These are phyloP conservation scores for Cladorrhinum sp. DNA, from an alignment of 2,329 filamentous ascomycete genomes.

Conservation along the genomic window DNA sequence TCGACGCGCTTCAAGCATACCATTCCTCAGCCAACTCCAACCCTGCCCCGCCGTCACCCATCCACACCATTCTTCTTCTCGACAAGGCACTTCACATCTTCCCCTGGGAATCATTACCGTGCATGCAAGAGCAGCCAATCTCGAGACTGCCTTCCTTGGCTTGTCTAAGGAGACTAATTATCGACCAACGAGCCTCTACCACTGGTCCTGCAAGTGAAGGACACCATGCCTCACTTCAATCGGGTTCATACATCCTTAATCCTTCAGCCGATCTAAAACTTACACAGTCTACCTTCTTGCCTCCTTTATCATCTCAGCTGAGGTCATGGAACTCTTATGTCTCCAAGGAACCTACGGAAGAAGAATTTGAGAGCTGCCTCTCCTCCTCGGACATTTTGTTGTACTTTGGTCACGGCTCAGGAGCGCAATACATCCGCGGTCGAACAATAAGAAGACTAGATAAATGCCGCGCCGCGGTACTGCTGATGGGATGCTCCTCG, in stretches of 20 bases:
- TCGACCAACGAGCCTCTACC: constrained; percentile 42
- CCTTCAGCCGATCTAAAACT: constrained; percentile 78
- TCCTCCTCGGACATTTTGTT: constrained; percentile 68
- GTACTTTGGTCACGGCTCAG: constrained; percentile 95
- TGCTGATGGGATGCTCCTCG: constrained; percentile 93
- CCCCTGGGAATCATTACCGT: constrained; percentile 94
- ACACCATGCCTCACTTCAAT: constrained; percentile 52
- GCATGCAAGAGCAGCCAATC: constrained; percentile 73
- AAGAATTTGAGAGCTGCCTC: constrained; percentile 70
- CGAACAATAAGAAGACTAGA: constrained; percentile 76
- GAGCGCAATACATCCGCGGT: constrained; percentile 88
- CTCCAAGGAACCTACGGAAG: constrained; percentile 58
- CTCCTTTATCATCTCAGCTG: constrained; percentile 58
- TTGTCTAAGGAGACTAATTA: constrained; percentile 72
- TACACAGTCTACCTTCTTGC: constrained; percentile 73
- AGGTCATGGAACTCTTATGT: constrained; percentile 45
- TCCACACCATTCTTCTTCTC: constrained; percentile 82
- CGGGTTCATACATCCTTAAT: constrained; percentile 81
- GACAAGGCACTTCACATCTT: constrained; percentile 90
- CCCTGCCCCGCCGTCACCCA: constrained; percentile 32
- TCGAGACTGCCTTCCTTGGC: constrained; percentile 86
- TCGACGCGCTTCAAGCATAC: constrained; percentile 79
- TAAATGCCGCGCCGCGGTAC: constrained; percentile 70
- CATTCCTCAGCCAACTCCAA: constrained; percentile 52
- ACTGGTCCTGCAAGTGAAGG: constrained; percentile 35